Evolutionary conservation across 2,329 filamentous ascomycete species (phyloP).

Genomic region (Coniella vitis): DNA sequence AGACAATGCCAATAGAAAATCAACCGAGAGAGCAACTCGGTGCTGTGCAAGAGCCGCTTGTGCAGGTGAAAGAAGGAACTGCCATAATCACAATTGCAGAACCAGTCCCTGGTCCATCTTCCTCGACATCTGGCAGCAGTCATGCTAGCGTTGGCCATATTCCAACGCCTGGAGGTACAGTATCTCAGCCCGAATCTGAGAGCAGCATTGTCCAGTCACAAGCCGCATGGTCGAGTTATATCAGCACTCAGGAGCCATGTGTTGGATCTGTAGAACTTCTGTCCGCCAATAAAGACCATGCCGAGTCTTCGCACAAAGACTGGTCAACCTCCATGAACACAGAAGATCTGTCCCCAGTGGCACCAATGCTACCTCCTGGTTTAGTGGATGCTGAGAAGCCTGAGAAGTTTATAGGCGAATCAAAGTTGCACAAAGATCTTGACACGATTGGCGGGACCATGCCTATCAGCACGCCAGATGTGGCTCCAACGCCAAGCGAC

Average conservation of each 20-base stretch:
- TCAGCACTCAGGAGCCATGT: not conserved
- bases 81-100: too few relatives aligned
- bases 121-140: too few relatives aligned
- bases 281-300: not conserved
- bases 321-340: slow-evolving; percentile 10
- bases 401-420: not conserved
- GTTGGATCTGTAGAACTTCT: not conserved
- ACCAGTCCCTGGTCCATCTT: too few relatives aligned
- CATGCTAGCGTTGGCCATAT: too few relatives aligned
- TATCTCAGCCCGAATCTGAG: not conserved
- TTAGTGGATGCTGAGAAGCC: not conserved
- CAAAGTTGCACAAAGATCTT: not conserved
- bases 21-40: too few relatives aligned
- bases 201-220: not conserved
- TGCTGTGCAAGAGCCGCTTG: too few relatives aligned
- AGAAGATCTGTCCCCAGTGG: not conserved
- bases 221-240: slow-evolving; percentile 5
- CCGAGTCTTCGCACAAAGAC: slow-evolving; percentile 2
- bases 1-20: too few relatives aligned
- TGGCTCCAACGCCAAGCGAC: not conserved
- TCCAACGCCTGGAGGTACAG: not conserved
- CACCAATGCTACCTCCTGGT: not conserved
- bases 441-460: not conserved
- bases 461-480: slow-evolving; percentile 8
- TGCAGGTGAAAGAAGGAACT: too few relatives aligned